A percentile compares a stretch with the other conserved stretches of the same genome.
Evolutionary conservation across 257 asterid genomes (phyloP).

Genomic region (Prunella vulgaris): DNA sequence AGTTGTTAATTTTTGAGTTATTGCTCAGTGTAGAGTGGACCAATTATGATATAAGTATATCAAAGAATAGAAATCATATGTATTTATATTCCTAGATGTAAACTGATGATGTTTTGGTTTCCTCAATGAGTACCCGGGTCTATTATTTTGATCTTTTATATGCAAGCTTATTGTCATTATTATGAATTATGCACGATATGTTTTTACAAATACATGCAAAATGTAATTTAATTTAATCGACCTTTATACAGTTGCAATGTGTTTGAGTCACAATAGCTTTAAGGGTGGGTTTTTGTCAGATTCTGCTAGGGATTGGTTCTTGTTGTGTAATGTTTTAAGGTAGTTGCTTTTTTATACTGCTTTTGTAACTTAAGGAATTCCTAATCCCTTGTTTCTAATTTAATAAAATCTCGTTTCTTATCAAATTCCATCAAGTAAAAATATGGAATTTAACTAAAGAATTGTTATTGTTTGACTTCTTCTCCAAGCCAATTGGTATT

Average conservation of each 20-base stretch:
- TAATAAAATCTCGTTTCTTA: no score
- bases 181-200: not conserved
- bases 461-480: not conserved
- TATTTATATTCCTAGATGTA: not conserved
- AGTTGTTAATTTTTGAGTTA: not conserved
- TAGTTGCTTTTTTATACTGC: no score
- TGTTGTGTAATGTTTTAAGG: no score
- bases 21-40: not conserved
- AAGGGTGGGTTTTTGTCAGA: no score
- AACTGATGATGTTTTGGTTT: not conserved
- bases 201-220: not conserved
- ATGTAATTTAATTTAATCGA: no score
- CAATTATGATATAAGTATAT: not conserved
- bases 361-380: no score
- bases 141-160: not conserved
- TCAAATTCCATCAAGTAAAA: no score
- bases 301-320: no score
- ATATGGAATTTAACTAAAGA: not conserved
- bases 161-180: not conserved
- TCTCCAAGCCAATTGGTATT: not conserved
- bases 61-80: not conserved
- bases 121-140: not conserved
- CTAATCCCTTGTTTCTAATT: no score
- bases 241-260: no score
- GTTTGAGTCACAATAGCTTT: no score